Base-by-base conservation (phyloP, 2,329 filamentous ascomycete genomes). In the Aspergillus pseudoterreus region DNA sequence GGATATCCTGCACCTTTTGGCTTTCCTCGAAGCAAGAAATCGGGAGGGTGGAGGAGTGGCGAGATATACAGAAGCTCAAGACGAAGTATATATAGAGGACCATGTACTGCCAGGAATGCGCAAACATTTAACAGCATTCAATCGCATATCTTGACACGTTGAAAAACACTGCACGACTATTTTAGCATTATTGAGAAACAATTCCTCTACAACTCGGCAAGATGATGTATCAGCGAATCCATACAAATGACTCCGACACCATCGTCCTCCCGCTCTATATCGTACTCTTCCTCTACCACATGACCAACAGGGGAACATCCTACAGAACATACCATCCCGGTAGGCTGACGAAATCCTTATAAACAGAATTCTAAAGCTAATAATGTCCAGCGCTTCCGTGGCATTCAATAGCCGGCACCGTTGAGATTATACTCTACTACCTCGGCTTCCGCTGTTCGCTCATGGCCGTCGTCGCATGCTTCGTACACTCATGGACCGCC, bases 381-480 rank as follows among this genome's bases (percentile, higher is more conserved):
- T n/a, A n/a, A 12, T 19, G 10, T 4, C 8, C 14, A 51, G 49
- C 43, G n/a, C 27, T 51, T 22, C 38, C 43, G 3, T 46, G 43
- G 43, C 49, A 51, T 27, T 35, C 30, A 8, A 3, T 45, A 2
- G 22, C 32, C 3, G 49, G 49, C 6, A 5, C 9, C 12, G 47
- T 15, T 2, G 50, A 52, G 17, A n/a, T 52, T 8, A 1, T 21
- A 5, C 45, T 49, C 8, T 52, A 49, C 27, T 52, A 30, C 14
- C 6, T 30, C 14, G 27, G 42, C 33, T 42, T 42, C 21, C 22
- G 36, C n/a, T 52, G 50, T 22, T 41, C 45, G 8, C 15, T 52
- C 4, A 11, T 49, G 21, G 39, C 50, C 8, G 22, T 52, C 12
- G 12, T 17, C 4, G 42, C 45, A 14, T 48, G 45, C 22, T 15